These are phyloP conservation scores for Gastrolobium villosum DNA, from an alignment of 306 rosid species.

Conservation along the genomic window DNA sequence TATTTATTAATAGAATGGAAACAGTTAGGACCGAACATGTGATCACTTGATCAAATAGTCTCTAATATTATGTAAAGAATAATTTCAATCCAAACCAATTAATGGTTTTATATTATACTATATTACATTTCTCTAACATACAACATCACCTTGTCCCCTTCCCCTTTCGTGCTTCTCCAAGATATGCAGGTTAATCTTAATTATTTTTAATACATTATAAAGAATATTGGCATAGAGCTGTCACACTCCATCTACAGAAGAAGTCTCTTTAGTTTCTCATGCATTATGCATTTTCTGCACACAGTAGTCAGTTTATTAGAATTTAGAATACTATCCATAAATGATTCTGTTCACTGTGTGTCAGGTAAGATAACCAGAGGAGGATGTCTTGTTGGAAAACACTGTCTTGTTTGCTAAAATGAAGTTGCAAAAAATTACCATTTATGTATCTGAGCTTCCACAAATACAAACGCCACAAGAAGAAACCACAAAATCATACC, in stretches of 20 bases:
- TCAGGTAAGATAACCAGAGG: not conserved
- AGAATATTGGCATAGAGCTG: not conserved
- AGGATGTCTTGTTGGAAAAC: not conserved
- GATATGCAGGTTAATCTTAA: not conserved
- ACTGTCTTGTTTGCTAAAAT: not conserved
- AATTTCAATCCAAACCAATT: no score
- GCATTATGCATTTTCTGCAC: not conserved
- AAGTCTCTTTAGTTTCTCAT: not conserved
- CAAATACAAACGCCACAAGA: not conserved
- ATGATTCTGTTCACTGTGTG: not conserved
- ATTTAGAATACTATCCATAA: not conserved
- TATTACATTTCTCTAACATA: no score
- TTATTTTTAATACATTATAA: not conserved
- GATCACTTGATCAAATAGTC: no score
- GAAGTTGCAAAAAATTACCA: not conserved
- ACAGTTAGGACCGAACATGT: no score
- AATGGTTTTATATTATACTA: no score
- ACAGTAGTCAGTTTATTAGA: not conserved
- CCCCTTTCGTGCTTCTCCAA: slow-evolving; percentile 9
- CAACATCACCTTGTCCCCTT: not conserved
- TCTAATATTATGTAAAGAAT: no score
- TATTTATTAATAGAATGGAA: no score
- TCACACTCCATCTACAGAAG: not conserved
- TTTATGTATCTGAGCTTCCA: slow-evolving; percentile 11
- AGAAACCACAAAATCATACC: slow-evolving; percentile 56